Percentiles rank a stretch among this genome's conserved stretches.
Conservation (phyloP, 2,329 filamentous ascomycete genomes). For the Zymoseptoria pseudotritici region DNA sequence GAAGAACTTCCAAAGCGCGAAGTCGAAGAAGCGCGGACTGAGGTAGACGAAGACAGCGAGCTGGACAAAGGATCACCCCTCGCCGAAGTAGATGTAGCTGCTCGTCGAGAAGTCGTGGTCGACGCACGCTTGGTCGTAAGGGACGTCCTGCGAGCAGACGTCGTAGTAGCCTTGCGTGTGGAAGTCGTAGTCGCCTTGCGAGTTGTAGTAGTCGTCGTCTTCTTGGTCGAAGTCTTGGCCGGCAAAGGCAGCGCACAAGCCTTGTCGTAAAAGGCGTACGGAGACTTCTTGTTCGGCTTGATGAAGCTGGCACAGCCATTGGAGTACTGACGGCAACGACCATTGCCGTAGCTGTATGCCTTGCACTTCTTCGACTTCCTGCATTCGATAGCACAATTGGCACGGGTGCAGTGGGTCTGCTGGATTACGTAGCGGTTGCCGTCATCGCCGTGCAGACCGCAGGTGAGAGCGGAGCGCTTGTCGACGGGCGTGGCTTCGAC, state of each 20-base stretch:
- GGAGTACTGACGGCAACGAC: neutral
- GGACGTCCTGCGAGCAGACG: neutral
- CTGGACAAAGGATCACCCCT: neutral
- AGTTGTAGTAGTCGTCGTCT: neutral
- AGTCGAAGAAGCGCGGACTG: neutral
- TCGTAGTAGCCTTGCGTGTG: too few species aligned
- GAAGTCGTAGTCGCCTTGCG: neutral
- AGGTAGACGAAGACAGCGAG: neutral
- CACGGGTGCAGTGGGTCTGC: neutral
- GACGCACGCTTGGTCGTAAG: neutral
- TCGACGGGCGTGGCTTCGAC: neutral
- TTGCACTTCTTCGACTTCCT: neutral
- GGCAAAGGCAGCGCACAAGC: neutral
- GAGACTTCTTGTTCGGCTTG: neutral
- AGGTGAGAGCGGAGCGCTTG: neutral
- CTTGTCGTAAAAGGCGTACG: neutral
- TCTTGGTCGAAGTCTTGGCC: neutral
- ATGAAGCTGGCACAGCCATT: neutral
- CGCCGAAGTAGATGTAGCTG: neutral
- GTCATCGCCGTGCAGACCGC: neutral
- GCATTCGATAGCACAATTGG: neutral
- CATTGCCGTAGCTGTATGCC: neutral
- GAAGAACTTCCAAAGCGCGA: neutral
- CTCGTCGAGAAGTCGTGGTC: neutral
- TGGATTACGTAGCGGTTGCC: neutral